Evolutionary conservation across 768 basidiomycete species (phyloP).

Genomic region (Suillus luteus): DNA sequence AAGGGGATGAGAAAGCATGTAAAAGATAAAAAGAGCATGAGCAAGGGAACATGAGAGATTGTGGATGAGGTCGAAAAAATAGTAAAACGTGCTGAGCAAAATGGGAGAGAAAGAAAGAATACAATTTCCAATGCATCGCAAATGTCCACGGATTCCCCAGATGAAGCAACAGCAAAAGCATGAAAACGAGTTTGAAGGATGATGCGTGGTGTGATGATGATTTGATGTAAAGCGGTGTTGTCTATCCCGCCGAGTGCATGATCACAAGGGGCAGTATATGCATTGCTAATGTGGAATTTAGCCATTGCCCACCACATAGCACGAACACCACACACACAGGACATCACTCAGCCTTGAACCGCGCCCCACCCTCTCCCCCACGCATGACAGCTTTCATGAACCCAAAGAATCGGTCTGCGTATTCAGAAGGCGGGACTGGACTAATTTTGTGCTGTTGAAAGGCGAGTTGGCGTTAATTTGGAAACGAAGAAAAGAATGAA

Average conservation of each 20-base stretch:
- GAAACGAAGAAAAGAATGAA: not conserved
- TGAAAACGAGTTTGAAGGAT: not conserved
- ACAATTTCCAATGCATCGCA: conserved; percentile 6
- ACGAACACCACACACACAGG: not conserved
- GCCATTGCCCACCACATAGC: not conserved
- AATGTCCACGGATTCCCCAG: not conserved
- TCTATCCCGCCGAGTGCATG: not conserved
- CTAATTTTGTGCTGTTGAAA: conserved; percentile 84
- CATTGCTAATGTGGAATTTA: not conserved
- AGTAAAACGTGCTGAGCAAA: not conserved
- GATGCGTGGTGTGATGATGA: not conserved
- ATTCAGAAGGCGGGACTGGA: conserved; percentile 85
- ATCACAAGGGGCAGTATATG: not conserved
- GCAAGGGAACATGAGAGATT: not conserved
- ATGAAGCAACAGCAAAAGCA: conserved; percentile 6
- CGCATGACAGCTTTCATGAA: conserved; percentile 89
- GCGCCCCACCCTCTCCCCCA: conserved; percentile 66
- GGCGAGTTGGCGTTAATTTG: not conserved
- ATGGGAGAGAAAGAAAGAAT: not conserved
- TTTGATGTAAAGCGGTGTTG: not conserved
- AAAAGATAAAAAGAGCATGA: not conserved
- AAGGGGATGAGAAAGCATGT: conserved; percentile 5
- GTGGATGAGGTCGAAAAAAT: not conserved
- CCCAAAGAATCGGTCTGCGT: conserved; percentile 83
- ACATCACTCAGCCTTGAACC: conserved; percentile 47